Evolutionary conservation across 768 basidiomycete species (phyloP).

Genomic region (Gloeopeniophorella convolvens): DNA sequence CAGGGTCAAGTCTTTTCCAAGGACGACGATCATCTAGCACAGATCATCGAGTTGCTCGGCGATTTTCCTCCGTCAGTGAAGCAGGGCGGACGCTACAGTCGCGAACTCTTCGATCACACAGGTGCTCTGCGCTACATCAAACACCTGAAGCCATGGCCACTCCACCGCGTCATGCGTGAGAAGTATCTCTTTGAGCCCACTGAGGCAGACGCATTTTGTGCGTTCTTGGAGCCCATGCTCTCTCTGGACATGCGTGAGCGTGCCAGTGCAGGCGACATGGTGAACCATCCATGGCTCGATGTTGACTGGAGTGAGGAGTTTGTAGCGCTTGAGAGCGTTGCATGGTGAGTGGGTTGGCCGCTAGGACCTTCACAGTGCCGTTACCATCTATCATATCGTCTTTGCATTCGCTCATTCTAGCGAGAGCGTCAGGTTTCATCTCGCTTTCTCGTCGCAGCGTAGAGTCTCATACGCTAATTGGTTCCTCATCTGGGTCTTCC

Average conservation of each 20-base stretch:
- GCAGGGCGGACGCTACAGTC: constrained; percentile 78
- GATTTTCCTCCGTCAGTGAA: constrained; percentile 68
- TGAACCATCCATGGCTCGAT: constrained; percentile 68
- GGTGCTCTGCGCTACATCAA: constrained; percentile 68
- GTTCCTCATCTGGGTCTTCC: too few species aligned
- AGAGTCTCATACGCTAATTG: too few species aligned
- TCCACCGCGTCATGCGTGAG: constrained; percentile 80
- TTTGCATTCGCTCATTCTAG: background rate
- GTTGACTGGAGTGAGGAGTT: constrained; percentile 28
- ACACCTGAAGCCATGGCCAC: constrained; percentile 73
- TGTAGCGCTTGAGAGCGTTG: constrained; percentile 25
- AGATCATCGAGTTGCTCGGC: constrained; percentile 87
- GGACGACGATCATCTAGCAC: constrained; percentile 95
- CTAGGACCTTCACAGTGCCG: background rate
- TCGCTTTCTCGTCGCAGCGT: background rate
- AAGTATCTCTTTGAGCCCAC: constrained; percentile 69
- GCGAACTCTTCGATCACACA: constrained; percentile 70
- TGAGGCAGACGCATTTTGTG: constrained; percentile 54
- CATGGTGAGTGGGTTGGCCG: constrained; percentile 26
- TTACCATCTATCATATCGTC: constrained; percentile 2
- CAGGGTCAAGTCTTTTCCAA: constrained; percentile 79
- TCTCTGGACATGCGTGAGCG: constrained; percentile 62
- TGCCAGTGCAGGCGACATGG: constrained; percentile 64
- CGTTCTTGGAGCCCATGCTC: constrained; percentile 74
- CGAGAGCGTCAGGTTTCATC: background rate